Base-by-base conservation (phyloP, 495 filamentous ascomycete species). In the Bombardia bombarda region DNA sequence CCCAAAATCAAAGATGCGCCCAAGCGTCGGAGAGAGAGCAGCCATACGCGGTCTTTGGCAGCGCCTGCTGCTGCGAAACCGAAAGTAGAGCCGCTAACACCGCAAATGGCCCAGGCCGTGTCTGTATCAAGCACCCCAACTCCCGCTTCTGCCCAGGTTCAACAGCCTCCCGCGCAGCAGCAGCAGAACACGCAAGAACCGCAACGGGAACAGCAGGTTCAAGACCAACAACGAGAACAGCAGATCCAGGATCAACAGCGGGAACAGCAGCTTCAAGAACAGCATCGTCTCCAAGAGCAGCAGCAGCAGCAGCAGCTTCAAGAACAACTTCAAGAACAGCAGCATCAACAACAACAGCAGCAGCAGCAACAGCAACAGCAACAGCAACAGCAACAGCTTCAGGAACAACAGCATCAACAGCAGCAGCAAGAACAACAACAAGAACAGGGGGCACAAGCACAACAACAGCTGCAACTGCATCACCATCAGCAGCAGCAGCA, bases 1-100 rank as follows among this genome's bases (percentile, higher is more conserved):
- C 75, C 77, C 5, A 87, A 86, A 54, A 73, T 82, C 44, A 84
- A 83, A 58, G 83, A 86, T 57, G 72, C 75, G 7, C 79, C 82
- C 12, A 86, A 86, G 54, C 73, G 81, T 17, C 74, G 82, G 42
- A 74, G 83, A 32, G 82, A 84, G 59, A 80, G 72, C 40, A 72
- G 66, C 40, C 70, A 82, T 50, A 66, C 62, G 3, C 62, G 68
- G 19, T 47, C 58, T 34, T 44, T 66, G 19, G 56, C 54, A 3
- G 51, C 57, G 5, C 43, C 65, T 21, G 60, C 49, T 30, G 58
- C 59, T 38, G 40, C 66, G 9, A 72, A 64, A 42, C 62, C 62
- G 13, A 64, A 64, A 44, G 46, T 54, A 1, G 62, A 72, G 33
- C 52, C 56, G 18, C 41, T 55, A 24, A 68, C 68, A 9, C 65